Percentiles rank a stretch among this genome's conserved stretches.
Evolutionary conservation across 1,284 basidiomycete genomes (phyloP).

Genomic region (Albatrellus sp.): DNA sequence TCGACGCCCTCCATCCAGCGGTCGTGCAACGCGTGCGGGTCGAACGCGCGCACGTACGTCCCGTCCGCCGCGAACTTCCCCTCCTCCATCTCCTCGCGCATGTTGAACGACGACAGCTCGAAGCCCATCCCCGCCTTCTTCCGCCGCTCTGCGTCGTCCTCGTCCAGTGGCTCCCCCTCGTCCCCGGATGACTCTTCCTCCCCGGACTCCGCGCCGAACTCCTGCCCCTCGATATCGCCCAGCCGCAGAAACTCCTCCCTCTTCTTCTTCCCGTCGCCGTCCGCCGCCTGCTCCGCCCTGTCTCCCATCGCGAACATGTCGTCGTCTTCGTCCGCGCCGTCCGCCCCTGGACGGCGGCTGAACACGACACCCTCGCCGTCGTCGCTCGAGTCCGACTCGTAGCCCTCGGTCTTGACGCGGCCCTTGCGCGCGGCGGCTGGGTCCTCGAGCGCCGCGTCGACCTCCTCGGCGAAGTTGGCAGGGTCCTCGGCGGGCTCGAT

Average conservation of each 20-base stretch:
- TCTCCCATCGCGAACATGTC: constrained; percentile 81
- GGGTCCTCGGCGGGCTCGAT: constrained; percentile 67
- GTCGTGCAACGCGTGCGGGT: constrained; percentile 88
- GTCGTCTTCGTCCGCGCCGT: constrained; percentile 71
- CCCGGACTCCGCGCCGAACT: constrained; percentile 58
- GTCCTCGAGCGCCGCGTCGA: constrained; percentile 60
- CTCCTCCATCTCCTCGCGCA: constrained; percentile 97
- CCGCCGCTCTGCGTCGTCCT: constrained; percentile 63
- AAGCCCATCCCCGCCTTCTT: constrained; percentile 86
- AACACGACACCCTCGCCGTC: constrained; percentile 84
- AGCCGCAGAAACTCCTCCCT: constrained; percentile 72
- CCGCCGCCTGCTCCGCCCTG: constrained; percentile 31
- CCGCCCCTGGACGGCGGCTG: constrained; percentile 50
- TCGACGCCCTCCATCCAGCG: constrained; percentile 89
- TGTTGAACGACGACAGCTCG: constrained; percentile 93
- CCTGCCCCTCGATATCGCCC: constrained; percentile 93
- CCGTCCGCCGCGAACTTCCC: constrained; percentile 96
- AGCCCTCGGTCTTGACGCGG: constrained; percentile 75
- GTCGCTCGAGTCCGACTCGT: constrained; percentile 88
- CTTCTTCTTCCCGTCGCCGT: constrained; percentile 36
- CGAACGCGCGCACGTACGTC: constrained; percentile 74
- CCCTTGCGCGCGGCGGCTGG: constrained; percentile 46
- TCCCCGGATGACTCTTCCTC: constrained; percentile 27
- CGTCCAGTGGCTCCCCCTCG: constrained; percentile 56
- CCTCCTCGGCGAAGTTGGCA: constrained; percentile 59